Conservation (phyloP, 2,329 filamentous ascomycete genomes). For the Fusarium liriodendri region DNA sequence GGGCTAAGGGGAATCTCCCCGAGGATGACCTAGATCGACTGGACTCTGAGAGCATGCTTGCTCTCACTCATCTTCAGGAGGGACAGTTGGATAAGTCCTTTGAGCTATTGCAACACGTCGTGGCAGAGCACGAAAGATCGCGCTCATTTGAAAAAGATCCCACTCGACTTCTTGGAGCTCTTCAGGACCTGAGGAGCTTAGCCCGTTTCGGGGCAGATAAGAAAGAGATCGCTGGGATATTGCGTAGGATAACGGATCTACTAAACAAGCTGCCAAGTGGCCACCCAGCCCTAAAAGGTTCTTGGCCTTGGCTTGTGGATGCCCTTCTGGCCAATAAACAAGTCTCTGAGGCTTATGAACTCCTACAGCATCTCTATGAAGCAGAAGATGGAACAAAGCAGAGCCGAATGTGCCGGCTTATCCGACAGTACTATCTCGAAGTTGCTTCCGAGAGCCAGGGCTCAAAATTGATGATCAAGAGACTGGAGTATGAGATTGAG, state of each 20-base stretch:
- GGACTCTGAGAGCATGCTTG: background rate
- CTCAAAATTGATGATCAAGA: background rate
- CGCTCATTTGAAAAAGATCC: background rate
- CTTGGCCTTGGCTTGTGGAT: background rate
- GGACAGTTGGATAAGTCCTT: background rate
- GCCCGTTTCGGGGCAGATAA: background rate
- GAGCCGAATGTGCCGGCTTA: background rate
- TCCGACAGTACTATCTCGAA: background rate
- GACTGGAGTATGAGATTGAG: background rate
- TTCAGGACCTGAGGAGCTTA: background rate
- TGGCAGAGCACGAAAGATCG: background rate
- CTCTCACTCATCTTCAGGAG: accelerated
- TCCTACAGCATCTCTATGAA: background rate
- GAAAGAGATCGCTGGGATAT: background rate
- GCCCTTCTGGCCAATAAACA: background rate
- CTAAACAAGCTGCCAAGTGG: background rate
- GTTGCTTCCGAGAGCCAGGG: background rate
- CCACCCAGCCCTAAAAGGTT: background rate
- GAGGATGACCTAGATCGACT: background rate
- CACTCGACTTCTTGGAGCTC: background rate
- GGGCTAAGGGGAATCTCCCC: background rate
- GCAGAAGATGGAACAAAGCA: background rate
- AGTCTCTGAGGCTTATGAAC: background rate
- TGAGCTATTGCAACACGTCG: background rate
- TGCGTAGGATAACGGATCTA: background rate